Evolutionary conservation across 148 eudicot genomes (phyloP).

Genomic region (Suaeda aralocaspica): DNA sequence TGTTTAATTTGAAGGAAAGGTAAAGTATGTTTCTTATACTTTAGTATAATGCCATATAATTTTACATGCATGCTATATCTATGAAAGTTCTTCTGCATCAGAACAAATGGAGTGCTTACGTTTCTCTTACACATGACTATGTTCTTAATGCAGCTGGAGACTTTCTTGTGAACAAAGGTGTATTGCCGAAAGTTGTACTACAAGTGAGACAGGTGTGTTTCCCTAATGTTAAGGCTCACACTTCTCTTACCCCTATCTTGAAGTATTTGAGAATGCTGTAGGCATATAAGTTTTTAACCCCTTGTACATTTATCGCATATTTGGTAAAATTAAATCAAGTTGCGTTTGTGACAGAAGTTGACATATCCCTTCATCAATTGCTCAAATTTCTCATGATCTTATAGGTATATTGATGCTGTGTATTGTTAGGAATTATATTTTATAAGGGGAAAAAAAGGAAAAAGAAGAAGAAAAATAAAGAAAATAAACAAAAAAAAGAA

Average conservation of each 20-base stretch:
- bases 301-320: too few relatives aligned
- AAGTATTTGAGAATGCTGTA: not conserved
- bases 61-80: not conserved
- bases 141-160: conserved; percentile 49
- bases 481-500: too few relatives aligned
- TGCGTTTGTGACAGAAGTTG: too few relatives aligned
- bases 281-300: too few relatives aligned
- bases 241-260: not conserved
- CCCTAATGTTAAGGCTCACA: not conserved
- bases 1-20: conserved; percentile 90
- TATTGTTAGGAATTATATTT: too few relatives aligned
- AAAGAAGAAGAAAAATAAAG: too few relatives aligned
- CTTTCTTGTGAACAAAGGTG: conserved; percentile 70
- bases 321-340: too few relatives aligned
- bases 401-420: too few relatives aligned
- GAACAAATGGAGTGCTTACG: conserved; percentile 1
- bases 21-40: conserved; percentile 23
- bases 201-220: conserved; percentile 72
- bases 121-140: conserved; percentile 4
- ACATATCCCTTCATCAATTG: too few relatives aligned
- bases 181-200: conserved; percentile 74
- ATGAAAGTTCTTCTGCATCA: not conserved
- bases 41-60: not conserved
- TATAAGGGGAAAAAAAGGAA: too few relatives aligned
- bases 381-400: too few relatives aligned